Conservation (phyloP, 108 stramenopile genomes). For the Stephanodiscus minutulus region DNA sequence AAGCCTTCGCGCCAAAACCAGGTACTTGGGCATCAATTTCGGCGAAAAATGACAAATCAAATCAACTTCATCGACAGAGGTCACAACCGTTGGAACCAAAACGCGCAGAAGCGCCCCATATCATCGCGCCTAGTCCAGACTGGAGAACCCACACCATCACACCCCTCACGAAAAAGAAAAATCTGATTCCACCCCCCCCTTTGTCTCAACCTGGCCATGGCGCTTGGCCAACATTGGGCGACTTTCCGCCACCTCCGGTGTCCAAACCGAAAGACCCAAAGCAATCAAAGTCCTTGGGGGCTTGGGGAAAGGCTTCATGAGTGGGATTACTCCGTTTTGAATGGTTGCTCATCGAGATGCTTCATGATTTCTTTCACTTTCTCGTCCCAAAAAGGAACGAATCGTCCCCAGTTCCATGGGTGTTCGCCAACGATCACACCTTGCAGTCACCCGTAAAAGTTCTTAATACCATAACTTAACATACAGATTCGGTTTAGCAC, state of each 20-base stretch:
- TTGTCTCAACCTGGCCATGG: slow-evolving; percentile 22
- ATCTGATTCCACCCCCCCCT: slow-evolving; percentile 31
- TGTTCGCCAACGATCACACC: background rate
- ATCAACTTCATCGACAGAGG: background rate
- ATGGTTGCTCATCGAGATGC: background rate
- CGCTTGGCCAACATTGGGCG: slow-evolving; percentile 41
- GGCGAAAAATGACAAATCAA: slow-evolving; percentile 18
- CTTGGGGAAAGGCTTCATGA: slow-evolving; percentile 41
- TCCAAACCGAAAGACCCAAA: slow-evolving; percentile 9
- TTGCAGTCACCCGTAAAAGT: background rate
- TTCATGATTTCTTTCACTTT: background rate
- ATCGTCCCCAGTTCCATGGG: background rate
- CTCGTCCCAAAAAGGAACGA: background rate
- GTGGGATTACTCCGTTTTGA: background rate
- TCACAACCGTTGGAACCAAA: background rate
- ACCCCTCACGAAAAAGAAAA: slow-evolving; percentile 12
- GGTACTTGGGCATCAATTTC: slow-evolving; percentile 50
- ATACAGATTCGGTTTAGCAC: too few species aligned
- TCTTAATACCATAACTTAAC: too few species aligned
- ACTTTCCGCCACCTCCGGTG: slow-evolving; percentile 43
- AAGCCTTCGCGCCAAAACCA: slow-evolving; percentile 34
- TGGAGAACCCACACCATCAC: slow-evolving; percentile 46
- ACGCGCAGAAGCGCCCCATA: slow-evolving; percentile 4
- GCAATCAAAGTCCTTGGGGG: slow-evolving; percentile 29
- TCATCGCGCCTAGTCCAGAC: slow-evolving; percentile 26